Percentiles rank a stretch among this genome's conserved stretches.
These are phyloP conservation scores for Pyrrhoderma lamaoense DNA, from an alignment of 1,284 basidiomycete species.

Conservation along the genomic window DNA sequence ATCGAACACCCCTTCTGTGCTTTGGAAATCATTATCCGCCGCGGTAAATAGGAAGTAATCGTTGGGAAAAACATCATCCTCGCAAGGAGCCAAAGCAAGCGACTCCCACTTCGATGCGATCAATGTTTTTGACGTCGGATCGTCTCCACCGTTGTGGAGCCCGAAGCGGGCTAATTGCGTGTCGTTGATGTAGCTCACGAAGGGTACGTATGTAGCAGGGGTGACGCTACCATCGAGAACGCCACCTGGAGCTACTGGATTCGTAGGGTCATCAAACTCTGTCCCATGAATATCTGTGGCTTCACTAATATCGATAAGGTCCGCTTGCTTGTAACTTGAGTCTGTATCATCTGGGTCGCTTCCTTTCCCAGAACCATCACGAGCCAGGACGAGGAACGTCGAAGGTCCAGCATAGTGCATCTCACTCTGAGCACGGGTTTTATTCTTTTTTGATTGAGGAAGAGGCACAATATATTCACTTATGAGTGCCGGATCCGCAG, in stretches of 20 bases:
- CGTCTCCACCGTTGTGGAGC: slow-evolving; percentile 41
- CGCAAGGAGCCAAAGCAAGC: slow-evolving; percentile 49
- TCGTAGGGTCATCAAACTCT: slow-evolving; percentile 47
- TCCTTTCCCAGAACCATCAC: slow-evolving; percentile 58
- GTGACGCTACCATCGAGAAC: slow-evolving; percentile 41
- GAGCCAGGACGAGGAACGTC: slow-evolving; percentile 51
- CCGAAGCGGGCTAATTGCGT: slow-evolving; percentile 53
- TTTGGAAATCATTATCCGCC: slow-evolving; percentile 65
- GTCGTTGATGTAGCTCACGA: slow-evolving; percentile 47
- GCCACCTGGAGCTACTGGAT: slow-evolving; percentile 47
- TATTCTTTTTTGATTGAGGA: slow-evolving; percentile 43
- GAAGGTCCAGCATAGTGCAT: slow-evolving; percentile 46
- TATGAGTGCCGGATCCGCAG: slow-evolving; percentile 30
- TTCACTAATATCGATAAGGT: slow-evolving; percentile 47
- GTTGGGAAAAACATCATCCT: slow-evolving; percentile 43
- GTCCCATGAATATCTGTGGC: slow-evolving; percentile 59
- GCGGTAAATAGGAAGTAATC: slow-evolving; percentile 51
- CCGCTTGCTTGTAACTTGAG: slow-evolving; percentile 56
- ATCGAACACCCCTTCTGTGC: slow-evolving; percentile 45
- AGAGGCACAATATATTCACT: slow-evolving; percentile 61
- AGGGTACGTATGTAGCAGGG: slow-evolving; percentile 48
- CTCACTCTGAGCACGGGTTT: slow-evolving; percentile 49
- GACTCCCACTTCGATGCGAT: slow-evolving; percentile 67
- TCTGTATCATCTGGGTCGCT: slow-evolving; percentile 34
- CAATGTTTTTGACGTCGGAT: slow-evolving; percentile 42